Conservation (phyloP, 768 basidiomycete species). For the Trametes elegans region DNA sequence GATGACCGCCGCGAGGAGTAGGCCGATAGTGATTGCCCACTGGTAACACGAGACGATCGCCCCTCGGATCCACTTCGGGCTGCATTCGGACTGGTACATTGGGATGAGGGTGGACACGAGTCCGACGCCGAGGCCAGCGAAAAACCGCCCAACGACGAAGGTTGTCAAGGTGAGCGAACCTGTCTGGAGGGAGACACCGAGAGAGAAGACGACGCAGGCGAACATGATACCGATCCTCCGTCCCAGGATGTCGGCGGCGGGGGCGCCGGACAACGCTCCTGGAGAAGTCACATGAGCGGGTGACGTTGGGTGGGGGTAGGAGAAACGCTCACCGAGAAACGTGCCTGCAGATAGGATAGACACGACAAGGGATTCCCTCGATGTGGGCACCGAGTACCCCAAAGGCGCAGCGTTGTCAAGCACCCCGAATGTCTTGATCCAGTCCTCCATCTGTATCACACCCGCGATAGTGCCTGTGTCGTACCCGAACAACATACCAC, state of each 20-base stretch:
- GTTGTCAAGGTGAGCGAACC: conserved; percentile 38
- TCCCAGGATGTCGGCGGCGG: conserved; percentile 51
- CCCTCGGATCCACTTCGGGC: conserved; percentile 57
- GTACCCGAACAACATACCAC: conserved; percentile 36
- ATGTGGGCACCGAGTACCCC: conserved; percentile 33
- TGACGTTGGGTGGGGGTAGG: not conserved
- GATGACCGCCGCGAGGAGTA: conserved; percentile 63
- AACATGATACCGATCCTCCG: conserved; percentile 46
- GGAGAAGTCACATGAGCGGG: not conserved
- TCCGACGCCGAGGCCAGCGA: conserved; percentile 79
- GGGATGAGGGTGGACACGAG: conserved; percentile 65
- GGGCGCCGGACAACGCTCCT: conserved; percentile 50
- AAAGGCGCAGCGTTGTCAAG: conserved; percentile 13
- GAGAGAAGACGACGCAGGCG: conserved; percentile 46
- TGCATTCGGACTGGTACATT: conserved; percentile 54
- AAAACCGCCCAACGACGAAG: conserved; percentile 68
- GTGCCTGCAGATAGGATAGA: conserved; percentile 82
- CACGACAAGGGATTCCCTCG: conserved; percentile 47
- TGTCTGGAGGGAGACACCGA: conserved; percentile 37
- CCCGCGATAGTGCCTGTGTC: conserved; percentile 84
- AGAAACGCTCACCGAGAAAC: conserved; percentile 50
- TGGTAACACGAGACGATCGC: conserved; percentile 31
- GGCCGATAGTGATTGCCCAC: conserved; percentile 71
- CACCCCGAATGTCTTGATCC: conserved; percentile 36
- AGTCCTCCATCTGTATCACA: conserved; percentile 60